These are phyloP conservation scores for Leccinum broughii DNA, from an alignment of 768 basidiomycete species.

Conservation along the genomic window DNA sequence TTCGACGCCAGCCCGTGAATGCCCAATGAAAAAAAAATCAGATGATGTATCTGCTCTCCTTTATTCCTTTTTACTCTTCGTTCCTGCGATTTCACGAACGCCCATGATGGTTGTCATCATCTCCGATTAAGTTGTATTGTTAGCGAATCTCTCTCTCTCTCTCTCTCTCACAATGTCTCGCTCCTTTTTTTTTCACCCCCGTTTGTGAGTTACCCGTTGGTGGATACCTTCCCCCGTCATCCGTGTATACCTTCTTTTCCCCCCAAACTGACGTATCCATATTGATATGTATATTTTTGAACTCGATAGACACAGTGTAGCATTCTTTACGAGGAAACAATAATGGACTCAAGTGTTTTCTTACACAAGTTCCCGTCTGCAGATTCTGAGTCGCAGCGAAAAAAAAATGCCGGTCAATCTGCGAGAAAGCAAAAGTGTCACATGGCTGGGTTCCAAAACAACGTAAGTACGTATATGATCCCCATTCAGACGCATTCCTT, in stretches of 20 bases:
- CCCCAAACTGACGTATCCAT: neutral
- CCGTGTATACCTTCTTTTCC: neutral
- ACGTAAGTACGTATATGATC: no score
- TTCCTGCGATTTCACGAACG: neutral
- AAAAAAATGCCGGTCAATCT: no score
- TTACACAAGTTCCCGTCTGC: neutral
- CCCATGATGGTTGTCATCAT: neutral
- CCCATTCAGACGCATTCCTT: no score
- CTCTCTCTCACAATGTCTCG: neutral
- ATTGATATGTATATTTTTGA: neutral
- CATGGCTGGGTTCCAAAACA: no score
- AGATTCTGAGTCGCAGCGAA: no score
- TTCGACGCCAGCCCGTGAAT: constrained; percentile 15
- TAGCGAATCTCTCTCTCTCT: constrained; percentile 15
- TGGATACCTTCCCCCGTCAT: constrained; percentile 12
- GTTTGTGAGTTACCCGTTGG: constrained; percentile 1
- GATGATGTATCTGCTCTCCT: neutral
- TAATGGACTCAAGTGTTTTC: neutral
- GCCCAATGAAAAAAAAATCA: neutral
- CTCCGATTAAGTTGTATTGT: constrained; percentile 27
- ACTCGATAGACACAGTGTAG: neutral
- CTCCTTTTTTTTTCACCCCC: constrained; percentile 3
- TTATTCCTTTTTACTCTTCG: neutral
- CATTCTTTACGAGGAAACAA: neutral
- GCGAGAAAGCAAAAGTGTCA: no score